A percentile compares a stretch with the other conserved stretches of the same genome.
Evolutionary conservation across 2,329 filamentous ascomycete genomes (phyloP).

Genomic region (Xylaria sp.): DNA sequence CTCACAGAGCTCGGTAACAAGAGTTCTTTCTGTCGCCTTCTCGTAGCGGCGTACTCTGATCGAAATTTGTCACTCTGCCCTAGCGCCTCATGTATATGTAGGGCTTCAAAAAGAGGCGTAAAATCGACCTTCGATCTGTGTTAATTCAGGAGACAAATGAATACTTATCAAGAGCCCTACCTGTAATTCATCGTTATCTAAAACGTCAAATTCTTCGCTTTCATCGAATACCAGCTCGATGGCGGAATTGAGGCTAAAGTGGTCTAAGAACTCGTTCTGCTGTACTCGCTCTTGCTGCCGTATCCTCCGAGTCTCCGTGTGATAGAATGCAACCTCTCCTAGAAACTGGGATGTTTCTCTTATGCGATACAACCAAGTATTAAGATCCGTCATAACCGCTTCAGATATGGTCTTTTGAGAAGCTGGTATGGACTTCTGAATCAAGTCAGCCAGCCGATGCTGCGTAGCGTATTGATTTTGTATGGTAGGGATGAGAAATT

Average conservation of each 20-base stretch:
- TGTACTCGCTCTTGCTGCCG: constrained; percentile 87
- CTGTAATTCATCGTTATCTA: constrained; percentile 94
- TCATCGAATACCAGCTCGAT: constrained; percentile 97
- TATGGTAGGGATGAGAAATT: constrained; percentile 80
- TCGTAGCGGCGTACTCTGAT: constrained; percentile 89
- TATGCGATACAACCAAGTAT: constrained; percentile 95
- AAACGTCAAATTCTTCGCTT: constrained; percentile 91
- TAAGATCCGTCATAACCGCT: constrained; percentile 95
- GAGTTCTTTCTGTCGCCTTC: constrained; percentile 90
- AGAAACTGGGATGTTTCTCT: constrained; percentile 96
- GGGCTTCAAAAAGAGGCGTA: constrained; percentile 89
- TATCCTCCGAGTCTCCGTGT: constrained; percentile 86
- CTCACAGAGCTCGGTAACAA: constrained; percentile 81
- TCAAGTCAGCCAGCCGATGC: constrained; percentile 93
- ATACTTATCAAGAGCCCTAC: neutral
- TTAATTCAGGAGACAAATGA: constrained; percentile 11
- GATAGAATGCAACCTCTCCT: constrained; percentile 95
- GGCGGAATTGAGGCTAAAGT: constrained; percentile 93
- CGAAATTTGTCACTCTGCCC: constrained; percentile 93
- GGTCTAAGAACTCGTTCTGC: constrained; percentile 76
- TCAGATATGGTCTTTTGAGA: constrained; percentile 95
- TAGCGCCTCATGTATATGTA: constrained; percentile 96
- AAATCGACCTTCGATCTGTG: constrained; percentile 74
- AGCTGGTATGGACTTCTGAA: constrained; percentile 92
- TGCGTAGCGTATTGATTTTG: constrained; percentile 90